These are phyloP conservation scores for Biscogniauxia mediterranea DNA, from an alignment of 2,329 filamentous ascomycete genomes.

Conservation along the genomic window DNA sequence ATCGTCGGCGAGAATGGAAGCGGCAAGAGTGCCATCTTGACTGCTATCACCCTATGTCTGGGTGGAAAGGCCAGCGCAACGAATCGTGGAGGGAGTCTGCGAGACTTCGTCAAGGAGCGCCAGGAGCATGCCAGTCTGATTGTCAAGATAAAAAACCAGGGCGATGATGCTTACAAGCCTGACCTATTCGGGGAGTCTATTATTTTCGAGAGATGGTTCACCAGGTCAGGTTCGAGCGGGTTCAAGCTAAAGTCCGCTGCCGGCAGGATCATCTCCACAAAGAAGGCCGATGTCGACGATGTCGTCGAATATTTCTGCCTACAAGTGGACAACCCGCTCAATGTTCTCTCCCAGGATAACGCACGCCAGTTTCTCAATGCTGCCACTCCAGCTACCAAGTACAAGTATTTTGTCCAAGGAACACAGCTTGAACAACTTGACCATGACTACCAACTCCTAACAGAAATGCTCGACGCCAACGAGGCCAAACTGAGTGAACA, in stretches of 20 bases:
- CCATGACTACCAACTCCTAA: constrained; percentile 83
- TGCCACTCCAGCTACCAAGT: constrained; percentile 80
- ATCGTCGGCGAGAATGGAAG: constrained; percentile 97
- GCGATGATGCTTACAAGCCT: constrained; percentile 77
- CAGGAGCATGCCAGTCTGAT: constrained; percentile 71
- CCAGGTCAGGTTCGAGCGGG: constrained; percentile 67
- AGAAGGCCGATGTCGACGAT: constrained; percentile 84
- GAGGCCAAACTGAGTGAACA: constrained; percentile 61
- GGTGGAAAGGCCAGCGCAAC: constrained; percentile 91
- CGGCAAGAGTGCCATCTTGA: constrained; percentile 93
- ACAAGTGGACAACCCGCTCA: constrained; percentile 96
- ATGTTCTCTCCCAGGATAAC: constrained; percentile 91
- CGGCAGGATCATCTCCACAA: constrained; percentile 72
- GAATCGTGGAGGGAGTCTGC: constrained; percentile 86
- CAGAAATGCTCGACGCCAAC: constrained; percentile 73
- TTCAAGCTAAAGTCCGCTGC: constrained; percentile 82
- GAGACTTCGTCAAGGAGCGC: constrained; percentile 88
- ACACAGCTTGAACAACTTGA: constrained; percentile 92
- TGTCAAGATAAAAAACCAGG: constrained; percentile 89
- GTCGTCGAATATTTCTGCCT: constrained; percentile 91
- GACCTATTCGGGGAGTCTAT: constrained; percentile 83
- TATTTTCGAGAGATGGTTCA: constrained; percentile 87
- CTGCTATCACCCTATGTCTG: constrained; percentile 89
- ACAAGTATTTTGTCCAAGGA: constrained; percentile 93
- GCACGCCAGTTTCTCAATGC: constrained; percentile 89